Base-by-base conservation (phyloP, 768 basidiomycete genomes). In the Neoboletus subvelutipes region DNA sequence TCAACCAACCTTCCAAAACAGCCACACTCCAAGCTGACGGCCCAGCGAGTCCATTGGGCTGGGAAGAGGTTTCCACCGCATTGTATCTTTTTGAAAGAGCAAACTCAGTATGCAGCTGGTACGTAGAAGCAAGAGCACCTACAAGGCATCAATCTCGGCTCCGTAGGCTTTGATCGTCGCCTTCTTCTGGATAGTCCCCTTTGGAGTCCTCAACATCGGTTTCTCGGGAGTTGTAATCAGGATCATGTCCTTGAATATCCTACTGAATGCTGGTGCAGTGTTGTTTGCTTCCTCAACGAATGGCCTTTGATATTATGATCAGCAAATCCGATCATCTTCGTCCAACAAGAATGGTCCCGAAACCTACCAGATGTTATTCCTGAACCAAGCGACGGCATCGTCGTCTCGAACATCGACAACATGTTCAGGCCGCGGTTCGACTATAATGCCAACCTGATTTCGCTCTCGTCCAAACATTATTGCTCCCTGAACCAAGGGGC, bases 191-290 rank as follows among this genome's bases (percentile, higher is more conserved):
- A 64, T 55, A 4, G 62, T 67, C 24, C 66, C 70, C 41, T 71
- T 71, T 0, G 66, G 72, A 2, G 78, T 70, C 40, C 76, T 70
- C 17, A 69, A 64, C 7, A 82, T 60, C 0, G 80, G 80, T 57
- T 77, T 77, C 0, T 62, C 68, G 29, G 74, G 60, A 0, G 65
- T 60, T 1, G 78, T 66, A n/a, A 81, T 58, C 11, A 81, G 34
- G 45, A 82, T 80, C 80, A 81, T 79, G 60, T 81, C 76, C 62
- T 78, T 78, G 71, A 76, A 79, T 22, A 79, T 70, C n/a, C 73
- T 67, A 53, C 75, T 76, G 55, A 74, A 76, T 1, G 72, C 65
- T 0, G 78, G 78, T 0, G 75, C 68, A 8, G 57, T 60, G 15
- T 57, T 59, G 55, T 79, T 79, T 2, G 76, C 78, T 39, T 75